Evolutionary conservation across 176 grass and related monocot species (phyloP), one percentile per base, ranked within the genome.

Genomic region (Lolium rigidum): DNA sequence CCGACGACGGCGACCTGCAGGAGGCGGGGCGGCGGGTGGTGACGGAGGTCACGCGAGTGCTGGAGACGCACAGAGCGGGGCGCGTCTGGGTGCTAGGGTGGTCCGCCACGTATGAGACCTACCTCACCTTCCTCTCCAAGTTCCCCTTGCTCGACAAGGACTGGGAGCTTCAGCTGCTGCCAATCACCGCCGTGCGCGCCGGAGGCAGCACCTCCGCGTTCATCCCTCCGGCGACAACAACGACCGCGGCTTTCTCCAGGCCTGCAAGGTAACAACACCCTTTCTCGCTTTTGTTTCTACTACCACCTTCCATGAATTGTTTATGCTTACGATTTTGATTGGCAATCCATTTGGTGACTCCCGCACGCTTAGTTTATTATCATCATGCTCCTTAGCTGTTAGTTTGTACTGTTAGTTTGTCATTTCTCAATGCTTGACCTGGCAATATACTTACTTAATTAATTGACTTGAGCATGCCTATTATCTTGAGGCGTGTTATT

Each of bases 111-210:
- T 98, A 95, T 13, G 93, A 98, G 67, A 93, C 91, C 13, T 95
- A 98, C 90, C 76, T 93, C 89, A 83, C 94, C 74, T 98, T 98
- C 89, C 88, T 98, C 59, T 93, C 93, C 38, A 95, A 87, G 83
- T 93, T 93, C 86, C 95, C 93, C 9, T 88, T 98, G 82, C 38
- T 98, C 50, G 93, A 98, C 77, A 98, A 92, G 84, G 95, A 98
- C 13, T 95, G 93, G 95, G 93, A 98, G 10, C 82, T 98, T 59
- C 93, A 93, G 93, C 87, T 98, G 71, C 82, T 98, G 74, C 95
- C 95, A 5, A 90, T 95, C 66, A 95, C 95, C 6, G 75, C 83
- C 9, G 71, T 81, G 35, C 80, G 91, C 20, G 60, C 80, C 57
- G 85, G 20, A 70, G 28, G 15, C 68, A 61, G 82, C 28, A 2